A percentile compares a stretch with the other conserved stretches of the same genome.
These are phyloP conservation scores for Simplicillium sp. DNA, from an alignment of 2,329 filamentous ascomycete genomes.

Conservation along the genomic window DNA sequence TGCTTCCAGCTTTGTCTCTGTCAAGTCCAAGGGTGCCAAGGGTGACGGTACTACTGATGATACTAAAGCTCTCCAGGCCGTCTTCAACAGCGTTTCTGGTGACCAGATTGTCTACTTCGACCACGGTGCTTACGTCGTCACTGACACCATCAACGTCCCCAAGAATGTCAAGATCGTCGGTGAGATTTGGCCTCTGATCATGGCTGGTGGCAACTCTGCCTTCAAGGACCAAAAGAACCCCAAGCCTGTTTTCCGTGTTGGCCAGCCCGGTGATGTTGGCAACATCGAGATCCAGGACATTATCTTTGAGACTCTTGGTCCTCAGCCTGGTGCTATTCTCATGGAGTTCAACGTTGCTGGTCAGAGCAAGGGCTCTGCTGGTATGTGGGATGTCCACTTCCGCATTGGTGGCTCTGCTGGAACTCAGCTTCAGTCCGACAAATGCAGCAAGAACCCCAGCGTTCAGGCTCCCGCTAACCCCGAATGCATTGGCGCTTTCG, in stretches of 20 bases:
- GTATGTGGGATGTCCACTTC: slow-evolving; percentile 94
- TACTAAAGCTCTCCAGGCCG: slow-evolving; percentile 70
- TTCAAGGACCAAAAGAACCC: slow-evolving; percentile 72
- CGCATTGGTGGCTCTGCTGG: slow-evolving; percentile 82
- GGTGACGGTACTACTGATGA: slow-evolving; percentile 86
- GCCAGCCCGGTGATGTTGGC: slow-evolving; percentile 65
- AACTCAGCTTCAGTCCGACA: slow-evolving; percentile 70
- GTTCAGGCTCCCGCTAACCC: slow-evolving; percentile 50
- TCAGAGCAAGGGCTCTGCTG: slow-evolving; percentile 56
- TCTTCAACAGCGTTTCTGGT: slow-evolving; percentile 57
- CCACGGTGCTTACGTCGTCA: slow-evolving; percentile 63
- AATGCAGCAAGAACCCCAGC: slow-evolving; percentile 68
- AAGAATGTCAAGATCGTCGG: slow-evolving; percentile 81
- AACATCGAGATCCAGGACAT: slow-evolving; percentile 81
- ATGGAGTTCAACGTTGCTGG: slow-evolving; percentile 84
- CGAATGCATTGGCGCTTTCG: slow-evolving; percentile 65
- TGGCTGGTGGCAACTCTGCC: slow-evolving; percentile 61
- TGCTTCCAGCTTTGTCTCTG: slow-evolving; percentile 66
- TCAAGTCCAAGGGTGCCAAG: slow-evolving; percentile 73
- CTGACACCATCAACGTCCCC: slow-evolving; percentile 60
- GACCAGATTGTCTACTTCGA: slow-evolving; percentile 67
- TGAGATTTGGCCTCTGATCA: slow-evolving; percentile 84
- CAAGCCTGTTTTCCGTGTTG: slow-evolving; percentile 77
- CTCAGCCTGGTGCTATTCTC: slow-evolving; percentile 79
- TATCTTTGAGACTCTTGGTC: slow-evolving; percentile 74